Evolutionary conservation across 495 filamentous ascomycete genomes (phyloP), one percentile per base, ranked within the genome.

Genomic region (Penicillium arizonense): DNA sequence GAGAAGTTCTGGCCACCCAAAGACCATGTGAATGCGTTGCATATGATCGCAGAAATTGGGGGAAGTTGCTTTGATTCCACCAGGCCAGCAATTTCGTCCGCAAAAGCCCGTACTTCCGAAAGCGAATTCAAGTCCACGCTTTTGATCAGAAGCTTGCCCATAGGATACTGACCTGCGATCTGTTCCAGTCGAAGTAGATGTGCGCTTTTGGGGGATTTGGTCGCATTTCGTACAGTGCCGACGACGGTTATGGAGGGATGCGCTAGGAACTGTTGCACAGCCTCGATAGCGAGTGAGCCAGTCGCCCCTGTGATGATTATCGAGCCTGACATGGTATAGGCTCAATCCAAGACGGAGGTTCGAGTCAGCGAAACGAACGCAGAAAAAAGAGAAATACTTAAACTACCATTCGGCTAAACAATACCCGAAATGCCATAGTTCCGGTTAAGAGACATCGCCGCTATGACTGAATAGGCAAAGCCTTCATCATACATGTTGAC

Each of bases 281-380:
- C 61, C 21, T 63, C 64, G 34, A 68, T 58, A 2, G 64, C 76
- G 14, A 76, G 61, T 5, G 70, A 71, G 52, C 72, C 62, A 37
- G 72, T 75, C n/a, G 75, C 75, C 6, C 75, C 75, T n/a, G 75
- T 79, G 44, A 78, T 57, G 16, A 79, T 49, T 14, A 78, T 57
- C 12, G 70, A 72, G 13, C 70, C 71, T 34, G 36, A 18, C 57
- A 60, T 52, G 2, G 43, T 46, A 7, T 6, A n/a, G 32, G 23
- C 23, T 34, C 0, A 6, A 14, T n/a, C 5, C 21, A 43, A 43
- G 21, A 28, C 7, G 11, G 11, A 11, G 26, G 7, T n/a, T 42
- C 11, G 12, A 42, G 20, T 24, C 20, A 41, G 8, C 16, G 28
- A 30, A 7, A 30, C 9, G 5, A 30, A 30, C 2, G 5, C 2